A percentile compares a stretch with the other conserved stretches of the same genome.
Conservation (phyloP, 148 eudicot species). For the Mesembryanthemum crystallinum region DNA sequence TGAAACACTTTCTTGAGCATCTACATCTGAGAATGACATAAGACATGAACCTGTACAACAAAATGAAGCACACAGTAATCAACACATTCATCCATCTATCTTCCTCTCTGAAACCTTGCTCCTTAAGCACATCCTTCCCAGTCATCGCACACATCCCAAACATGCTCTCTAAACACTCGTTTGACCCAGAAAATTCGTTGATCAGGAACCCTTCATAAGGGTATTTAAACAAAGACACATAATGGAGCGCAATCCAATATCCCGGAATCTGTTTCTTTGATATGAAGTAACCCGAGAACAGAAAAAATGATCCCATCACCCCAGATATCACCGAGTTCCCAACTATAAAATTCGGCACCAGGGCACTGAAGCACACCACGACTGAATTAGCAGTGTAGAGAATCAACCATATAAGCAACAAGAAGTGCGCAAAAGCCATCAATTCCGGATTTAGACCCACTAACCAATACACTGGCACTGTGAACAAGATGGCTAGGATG, state of each 20-base stretch:
- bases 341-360: slow-evolving; percentile 88
- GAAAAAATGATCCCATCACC: slow-evolving; percentile 86
- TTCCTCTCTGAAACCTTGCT: slow-evolving; percentile 67
- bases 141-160: slow-evolving; percentile 66
- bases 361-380: slow-evolving; percentile 87
- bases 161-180: slow-evolving; percentile 61
- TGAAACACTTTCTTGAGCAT: slow-evolving; percentile 63
- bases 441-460: slow-evolving; percentile 64
- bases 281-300: slow-evolving; percentile 94
- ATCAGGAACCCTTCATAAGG: slow-evolving; percentile 93
- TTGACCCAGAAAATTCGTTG: slow-evolving; percentile 74
- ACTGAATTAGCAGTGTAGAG: slow-evolving; percentile 96
- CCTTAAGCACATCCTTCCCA: slow-evolving; percentile 75
- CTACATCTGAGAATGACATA: slow-evolving; percentile 82
- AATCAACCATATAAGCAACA: slow-evolving; percentile 79
- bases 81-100: slow-evolving; percentile 80
- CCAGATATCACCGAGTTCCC: slow-evolving; percentile 90
- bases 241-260: slow-evolving; percentile 92
- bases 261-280: slow-evolving; percentile 76
- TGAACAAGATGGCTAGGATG: slow-evolving; percentile 59
- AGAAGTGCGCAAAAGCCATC: slow-evolving; percentile 60
- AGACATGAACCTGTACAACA: slow-evolving; percentile 78
- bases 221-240: slow-evolving; percentile 87
- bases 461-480: slow-evolving; percentile 82
- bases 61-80: slow-evolving; percentile 68